phyloP scores from a whole-genome alignment of 2,329 filamentous ascomycete species.

The Neurospora sp. region DNA sequence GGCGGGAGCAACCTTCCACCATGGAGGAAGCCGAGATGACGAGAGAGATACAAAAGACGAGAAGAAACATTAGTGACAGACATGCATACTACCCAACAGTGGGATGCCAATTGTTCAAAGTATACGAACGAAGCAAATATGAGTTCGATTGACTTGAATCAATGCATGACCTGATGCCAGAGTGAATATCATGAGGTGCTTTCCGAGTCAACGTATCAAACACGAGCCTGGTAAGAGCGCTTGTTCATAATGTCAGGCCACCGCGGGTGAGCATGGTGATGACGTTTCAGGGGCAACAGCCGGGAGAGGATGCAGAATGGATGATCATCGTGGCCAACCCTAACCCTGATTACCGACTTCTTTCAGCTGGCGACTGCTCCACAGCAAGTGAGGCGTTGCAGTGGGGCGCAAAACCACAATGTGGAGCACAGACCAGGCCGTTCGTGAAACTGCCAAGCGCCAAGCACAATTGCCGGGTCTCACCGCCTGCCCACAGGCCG shows the following conservation, averaged over 20 bases:
- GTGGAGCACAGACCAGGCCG: neutral
- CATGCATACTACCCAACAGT: neutral
- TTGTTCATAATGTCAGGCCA: neutral
- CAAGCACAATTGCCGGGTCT: conserved; percentile 6
- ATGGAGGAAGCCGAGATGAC: neutral
- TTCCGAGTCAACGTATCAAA: neutral
- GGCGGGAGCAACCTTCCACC: neutral
- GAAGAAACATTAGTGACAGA: neutral
- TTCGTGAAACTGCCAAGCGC: neutral
- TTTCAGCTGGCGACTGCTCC: neutral
- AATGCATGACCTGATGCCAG: neutral
- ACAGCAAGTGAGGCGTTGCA: neutral
- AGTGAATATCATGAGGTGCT: neutral
- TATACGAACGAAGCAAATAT: neutral
- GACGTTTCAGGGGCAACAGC: neutral
- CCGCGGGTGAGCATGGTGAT: neutral
- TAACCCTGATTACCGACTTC: neutral
- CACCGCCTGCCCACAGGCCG: conserved; percentile 15
- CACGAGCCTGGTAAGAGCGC: neutral
- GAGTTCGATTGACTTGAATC: neutral
- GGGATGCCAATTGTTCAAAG: neutral
- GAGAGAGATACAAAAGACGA: neutral
- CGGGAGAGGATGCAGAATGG: neutral
- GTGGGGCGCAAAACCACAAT: neutral
- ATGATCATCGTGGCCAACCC: neutral